phyloP scores from a whole-genome alignment of 2,329 filamentous ascomycete species.

The Colletotrichum sp. region DNA sequence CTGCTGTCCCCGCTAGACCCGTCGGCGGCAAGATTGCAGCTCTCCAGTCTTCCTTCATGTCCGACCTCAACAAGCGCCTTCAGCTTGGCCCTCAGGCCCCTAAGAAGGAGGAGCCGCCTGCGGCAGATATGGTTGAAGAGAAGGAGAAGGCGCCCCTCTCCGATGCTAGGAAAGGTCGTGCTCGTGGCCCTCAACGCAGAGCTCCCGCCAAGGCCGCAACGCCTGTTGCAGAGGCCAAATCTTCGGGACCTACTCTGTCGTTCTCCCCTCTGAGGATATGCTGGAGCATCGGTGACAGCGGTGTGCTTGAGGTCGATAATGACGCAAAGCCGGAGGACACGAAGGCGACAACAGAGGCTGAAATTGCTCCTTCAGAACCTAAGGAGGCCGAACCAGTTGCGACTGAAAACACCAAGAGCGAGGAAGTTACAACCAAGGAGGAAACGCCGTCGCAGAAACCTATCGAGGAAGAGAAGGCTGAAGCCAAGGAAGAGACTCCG shows the following conservation, averaged over 20 bases:
- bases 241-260: slow-evolving; percentile 42
- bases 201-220: slow-evolving; percentile 60
- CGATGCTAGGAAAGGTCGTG: slow-evolving; percentile 90
- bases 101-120: slow-evolving; percentile 46
- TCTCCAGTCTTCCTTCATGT: slow-evolving; percentile 90
- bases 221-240: slow-evolving; percentile 32
- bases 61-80: slow-evolving; percentile 88
- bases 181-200: slow-evolving; percentile 83
- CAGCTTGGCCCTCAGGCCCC: slow-evolving; percentile 82
- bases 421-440: background rate
- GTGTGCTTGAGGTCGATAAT: slow-evolving; percentile 45
- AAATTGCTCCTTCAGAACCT: background rate
- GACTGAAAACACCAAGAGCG: background rate
- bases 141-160: slow-evolving; percentile 75
- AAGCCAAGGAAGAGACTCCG: slow-evolving; percentile 6
- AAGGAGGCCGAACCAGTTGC: background rate
- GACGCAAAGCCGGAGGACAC: background rate
- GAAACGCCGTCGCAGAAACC: background rate
- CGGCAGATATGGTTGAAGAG: slow-evolving; percentile 15
- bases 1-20: slow-evolving; percentile 79
- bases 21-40: slow-evolving; percentile 87
- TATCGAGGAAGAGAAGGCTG: background rate
- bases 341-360: background rate
- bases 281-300: slow-evolving; percentile 59
- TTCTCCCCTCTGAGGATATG: slow-evolving; percentile 53